Conservation (phyloP, 2,329 filamentous ascomycete species). For the Alternaria hordeiaustralica region DNA sequence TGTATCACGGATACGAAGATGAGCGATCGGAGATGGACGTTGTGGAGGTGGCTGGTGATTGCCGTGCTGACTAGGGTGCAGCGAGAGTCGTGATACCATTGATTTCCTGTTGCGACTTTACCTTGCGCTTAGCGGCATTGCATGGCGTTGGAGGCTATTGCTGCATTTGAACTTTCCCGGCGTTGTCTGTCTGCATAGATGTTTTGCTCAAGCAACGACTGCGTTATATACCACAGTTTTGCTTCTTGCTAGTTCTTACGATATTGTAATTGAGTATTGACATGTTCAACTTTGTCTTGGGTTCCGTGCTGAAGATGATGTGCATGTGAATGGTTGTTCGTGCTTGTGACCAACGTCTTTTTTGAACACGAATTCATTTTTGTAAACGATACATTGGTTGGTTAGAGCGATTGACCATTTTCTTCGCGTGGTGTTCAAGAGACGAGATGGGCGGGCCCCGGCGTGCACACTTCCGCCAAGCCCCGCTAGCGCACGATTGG, state of each 20-base stretch:
- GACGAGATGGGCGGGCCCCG: not conserved
- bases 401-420: not conserved
- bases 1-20: constrained; percentile 35
- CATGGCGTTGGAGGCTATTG: constrained; percentile 36
- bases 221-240: constrained; percentile 35
- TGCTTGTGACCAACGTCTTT: not conserved
- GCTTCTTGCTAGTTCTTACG: constrained; percentile 10
- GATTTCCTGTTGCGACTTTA: constrained; percentile 19
- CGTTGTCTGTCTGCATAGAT: constrained; percentile 14
- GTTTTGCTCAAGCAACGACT: constrained; percentile 15
- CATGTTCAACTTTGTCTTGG: not conserved
- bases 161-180: constrained; percentile 6
- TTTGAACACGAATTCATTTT: fast-evolving
- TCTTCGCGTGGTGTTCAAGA: not conserved
- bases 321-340: not conserved
- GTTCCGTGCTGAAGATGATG: not conserved
- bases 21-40: not conserved
- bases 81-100: constrained; percentile 12
- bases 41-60: not conserved
- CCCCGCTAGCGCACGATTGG: constrained; percentile 17
- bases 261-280: constrained; percentile 2
- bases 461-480: constrained; percentile 21
- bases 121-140: constrained; percentile 40
- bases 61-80: constrained; percentile 11
- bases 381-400: too few relatives aligned